A percentile compares a stretch with the other conserved stretches of the same genome.
Conservation (phyloP, 2,329 filamentous ascomycete species). For the Sporothrix inflata region DNA sequence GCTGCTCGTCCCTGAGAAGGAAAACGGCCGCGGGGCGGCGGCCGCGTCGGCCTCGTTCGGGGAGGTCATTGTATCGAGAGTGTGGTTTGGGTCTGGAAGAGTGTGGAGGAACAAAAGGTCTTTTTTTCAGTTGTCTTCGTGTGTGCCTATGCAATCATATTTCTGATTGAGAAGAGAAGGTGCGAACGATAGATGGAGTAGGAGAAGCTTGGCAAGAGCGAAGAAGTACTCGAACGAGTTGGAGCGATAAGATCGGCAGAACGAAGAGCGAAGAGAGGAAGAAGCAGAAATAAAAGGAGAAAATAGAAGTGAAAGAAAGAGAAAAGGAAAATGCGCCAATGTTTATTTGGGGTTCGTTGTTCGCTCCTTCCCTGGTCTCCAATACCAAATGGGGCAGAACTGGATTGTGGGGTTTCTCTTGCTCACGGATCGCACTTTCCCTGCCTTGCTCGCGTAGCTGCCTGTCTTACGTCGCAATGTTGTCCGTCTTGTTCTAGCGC, state of each 20-base stretch:
- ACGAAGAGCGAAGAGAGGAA: not conserved
- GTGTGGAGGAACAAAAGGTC: not conserved
- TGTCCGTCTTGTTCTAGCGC: not conserved
- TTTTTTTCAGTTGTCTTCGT: not conserved
- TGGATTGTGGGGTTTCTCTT: conserved; percentile 17
- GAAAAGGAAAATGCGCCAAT: not conserved
- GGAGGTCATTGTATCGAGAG: not conserved
- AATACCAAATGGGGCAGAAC: not conserved
- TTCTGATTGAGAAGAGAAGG: not conserved
- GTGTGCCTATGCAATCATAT: not conserved
- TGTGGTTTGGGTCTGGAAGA: not conserved
- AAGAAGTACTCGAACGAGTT: conserved; percentile 1
- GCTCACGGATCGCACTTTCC: conserved; percentile 22
- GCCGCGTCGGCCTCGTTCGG: not conserved
- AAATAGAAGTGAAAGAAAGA: not conserved
- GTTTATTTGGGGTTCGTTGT: conserved; percentile 20
- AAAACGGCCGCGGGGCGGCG: conserved; percentile 24
- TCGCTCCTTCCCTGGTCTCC: conserved; percentile 14
- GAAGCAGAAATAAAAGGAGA: not conserved
- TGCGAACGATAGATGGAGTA: not conserved
- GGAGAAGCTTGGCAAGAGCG: not conserved
- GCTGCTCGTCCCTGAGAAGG: conserved; percentile 20
- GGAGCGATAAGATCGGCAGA: not conserved
- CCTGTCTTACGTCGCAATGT: conserved; percentile 15
- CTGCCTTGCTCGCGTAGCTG: conserved; percentile 5